phyloP scores from a whole-genome alignment of 768 basidiomycete genomes.

The Tricholomella constricta region DNA sequence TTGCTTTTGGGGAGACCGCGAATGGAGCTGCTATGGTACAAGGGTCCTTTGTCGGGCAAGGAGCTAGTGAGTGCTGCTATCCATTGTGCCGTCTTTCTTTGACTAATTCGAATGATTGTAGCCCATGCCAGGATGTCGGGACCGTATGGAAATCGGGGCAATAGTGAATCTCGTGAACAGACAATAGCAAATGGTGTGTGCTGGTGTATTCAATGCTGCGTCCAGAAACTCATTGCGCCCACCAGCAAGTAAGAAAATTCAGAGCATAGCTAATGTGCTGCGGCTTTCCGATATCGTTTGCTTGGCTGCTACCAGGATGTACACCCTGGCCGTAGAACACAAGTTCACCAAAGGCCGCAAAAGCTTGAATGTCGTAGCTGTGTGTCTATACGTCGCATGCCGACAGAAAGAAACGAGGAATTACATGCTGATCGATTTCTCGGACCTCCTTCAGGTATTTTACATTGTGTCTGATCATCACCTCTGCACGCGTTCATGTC shows the following conservation, averaged over 20 bases:
- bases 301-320: conserved; percentile 81
- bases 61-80: conserved; percentile 69
- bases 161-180: conserved; percentile 83
- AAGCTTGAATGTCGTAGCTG: conserved; percentile 91
- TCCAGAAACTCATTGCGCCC: not conserved
- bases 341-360: conserved; percentile 94
- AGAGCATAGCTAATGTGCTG: conserved; percentile 76
- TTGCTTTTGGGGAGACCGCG: conserved; percentile 93
- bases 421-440: conserved; percentile 99
- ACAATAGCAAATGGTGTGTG: conserved; percentile 84
- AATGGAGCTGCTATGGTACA: conserved; percentile 94
- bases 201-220: not conserved
- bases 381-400: conserved; percentile 94
- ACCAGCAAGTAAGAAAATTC: conserved; percentile 80
- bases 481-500: not conserved
- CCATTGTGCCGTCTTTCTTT: not conserved
- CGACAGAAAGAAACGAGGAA: conserved; percentile 87
- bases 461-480: not conserved
- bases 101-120: conserved; percentile 27
- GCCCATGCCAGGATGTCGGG: conserved; percentile 84
- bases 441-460: conserved; percentile 86
- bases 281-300: conserved; percentile 79
- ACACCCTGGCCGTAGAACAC: conserved; percentile 91
- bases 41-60: conserved; percentile 88
- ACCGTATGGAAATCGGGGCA: conserved; percentile 79